A percentile compares a stretch with the other conserved stretches of the same genome.
Evolutionary conservation across 768 basidiomycete genomes (phyloP).

Genomic region (Suillus subluteus): DNA sequence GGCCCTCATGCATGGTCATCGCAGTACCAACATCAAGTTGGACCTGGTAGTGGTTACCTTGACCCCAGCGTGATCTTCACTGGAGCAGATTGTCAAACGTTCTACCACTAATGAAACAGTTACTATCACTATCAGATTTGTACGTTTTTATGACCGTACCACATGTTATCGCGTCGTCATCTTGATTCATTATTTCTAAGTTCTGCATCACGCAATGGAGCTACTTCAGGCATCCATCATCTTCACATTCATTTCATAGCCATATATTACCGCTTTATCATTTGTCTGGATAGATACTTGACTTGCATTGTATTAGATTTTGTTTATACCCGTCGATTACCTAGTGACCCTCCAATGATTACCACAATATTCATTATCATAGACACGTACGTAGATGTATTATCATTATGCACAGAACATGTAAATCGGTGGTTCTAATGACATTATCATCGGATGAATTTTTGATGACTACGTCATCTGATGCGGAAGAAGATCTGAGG

Average conservation of each 20-base stretch:
- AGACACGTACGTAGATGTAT: not conserved
- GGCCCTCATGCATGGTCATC: conserved; percentile 30
- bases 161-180: not conserved
- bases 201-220: not conserved
- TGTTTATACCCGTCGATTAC: not conserved
- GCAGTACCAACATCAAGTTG: conserved; percentile 30
- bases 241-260: not conserved
- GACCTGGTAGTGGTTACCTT: conserved; percentile 33
- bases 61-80: conserved; percentile 36
- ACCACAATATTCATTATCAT: not conserved
- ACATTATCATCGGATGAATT: not conserved
- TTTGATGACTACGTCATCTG: not conserved
- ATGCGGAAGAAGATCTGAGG: conserved; percentile 4
- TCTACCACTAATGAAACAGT: conserved; percentile 28
- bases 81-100: conserved; percentile 38
- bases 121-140: not conserved
- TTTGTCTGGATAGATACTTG: not conserved
- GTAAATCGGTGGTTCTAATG: conserved; percentile 1
- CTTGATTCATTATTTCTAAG: conserved; percentile 6
- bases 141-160: not conserved
- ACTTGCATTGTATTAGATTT: conserved; percentile 4
- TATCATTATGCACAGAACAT: not conserved
- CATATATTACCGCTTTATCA: conserved; percentile 4
- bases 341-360: not conserved
- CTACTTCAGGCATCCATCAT: not conserved